phyloP scores from a whole-genome alignment of 441 rosid species.

The Pelargonium australe region DNA sequence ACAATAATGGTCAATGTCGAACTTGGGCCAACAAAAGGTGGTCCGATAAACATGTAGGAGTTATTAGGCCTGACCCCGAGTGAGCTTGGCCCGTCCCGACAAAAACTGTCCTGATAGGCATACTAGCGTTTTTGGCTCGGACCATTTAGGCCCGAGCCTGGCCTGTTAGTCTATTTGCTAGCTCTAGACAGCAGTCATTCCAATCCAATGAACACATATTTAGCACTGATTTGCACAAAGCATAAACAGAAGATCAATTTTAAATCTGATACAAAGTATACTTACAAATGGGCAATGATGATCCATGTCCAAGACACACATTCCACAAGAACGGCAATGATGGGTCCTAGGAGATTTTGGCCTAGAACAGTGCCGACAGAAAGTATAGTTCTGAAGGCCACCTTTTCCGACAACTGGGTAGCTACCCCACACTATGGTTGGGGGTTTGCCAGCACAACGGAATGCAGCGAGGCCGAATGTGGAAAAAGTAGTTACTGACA shows the following conservation, averaged over 20 bases:
- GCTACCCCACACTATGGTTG: constrained; percentile 62
- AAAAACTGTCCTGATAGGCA: too few relatives aligned
- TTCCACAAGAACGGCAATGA: constrained; percentile 89
- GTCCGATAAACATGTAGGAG: too few relatives aligned
- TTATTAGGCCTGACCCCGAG: too few relatives aligned
- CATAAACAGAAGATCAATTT: neutral
- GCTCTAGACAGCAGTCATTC: neutral
- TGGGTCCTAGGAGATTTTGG: constrained; percentile 86
- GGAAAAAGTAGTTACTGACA: constrained; percentile 52
- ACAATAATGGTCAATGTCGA: too few relatives aligned
- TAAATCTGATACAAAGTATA: neutral
- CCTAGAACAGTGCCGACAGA: constrained; percentile 64
- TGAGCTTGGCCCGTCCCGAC: too few relatives aligned
- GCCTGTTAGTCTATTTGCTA: too few relatives aligned
- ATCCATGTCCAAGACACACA: constrained; percentile 89
- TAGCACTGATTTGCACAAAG: neutral
- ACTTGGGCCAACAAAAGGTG: too few relatives aligned
- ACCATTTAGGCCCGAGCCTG: too few relatives aligned
- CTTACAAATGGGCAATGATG: constrained; percentile 81
- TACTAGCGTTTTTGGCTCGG: too few relatives aligned
- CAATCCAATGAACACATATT: constrained; percentile 2
- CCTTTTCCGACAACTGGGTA: constrained; percentile 73
- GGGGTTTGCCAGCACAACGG: constrained; percentile 60
- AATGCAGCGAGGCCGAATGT: constrained; percentile 66
- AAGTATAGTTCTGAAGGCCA: constrained; percentile 68